Conservation (phyloP, 768 basidiomycete species). For the Tylopilus plumbeoviolaceoides region DNA sequence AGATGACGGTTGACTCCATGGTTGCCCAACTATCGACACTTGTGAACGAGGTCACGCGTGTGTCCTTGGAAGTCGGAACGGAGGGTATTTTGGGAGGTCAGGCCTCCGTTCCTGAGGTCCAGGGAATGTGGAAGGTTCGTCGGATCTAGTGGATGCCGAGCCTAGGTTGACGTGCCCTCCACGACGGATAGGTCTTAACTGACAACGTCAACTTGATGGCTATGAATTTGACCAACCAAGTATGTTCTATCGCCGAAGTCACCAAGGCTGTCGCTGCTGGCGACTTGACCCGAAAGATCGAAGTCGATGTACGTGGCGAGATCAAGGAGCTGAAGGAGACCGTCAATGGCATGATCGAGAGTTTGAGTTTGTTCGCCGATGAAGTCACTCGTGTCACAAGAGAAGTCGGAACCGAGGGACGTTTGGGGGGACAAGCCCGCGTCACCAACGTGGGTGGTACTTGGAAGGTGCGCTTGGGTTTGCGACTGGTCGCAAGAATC, state of each 20-base stretch:
- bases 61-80: conserved; percentile 88
- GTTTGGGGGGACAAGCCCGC: conserved; percentile 89
- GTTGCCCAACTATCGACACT: conserved; percentile 67
- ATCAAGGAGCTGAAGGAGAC: conserved; percentile 88
- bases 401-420: conserved; percentile 96
- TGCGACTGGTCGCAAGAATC: background rate
- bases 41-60: conserved; percentile 83
- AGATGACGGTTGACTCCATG: conserved; percentile 79
- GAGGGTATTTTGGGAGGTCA: conserved; percentile 94
- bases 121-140: conserved; percentile 89
- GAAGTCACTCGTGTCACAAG: conserved; percentile 85
- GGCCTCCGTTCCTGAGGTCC: conserved; percentile 86
- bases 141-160: background rate
- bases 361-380: conserved; percentile 78
- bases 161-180: conserved; percentile 8
- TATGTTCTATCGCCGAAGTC: conserved; percentile 85
- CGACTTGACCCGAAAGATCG: conserved; percentile 90
- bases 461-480: conserved; percentile 62
- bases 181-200: conserved; percentile 46
- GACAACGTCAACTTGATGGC: conserved; percentile 90
- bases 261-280: conserved; percentile 94
- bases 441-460: conserved; percentile 95
- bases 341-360: conserved; percentile 94
- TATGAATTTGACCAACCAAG: conserved; percentile 87
- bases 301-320: conserved; percentile 88